These are phyloP conservation scores for Cynara cardunculus DNA, from an alignment of 129 eudicot species.

Conservation along the genomic window DNA sequence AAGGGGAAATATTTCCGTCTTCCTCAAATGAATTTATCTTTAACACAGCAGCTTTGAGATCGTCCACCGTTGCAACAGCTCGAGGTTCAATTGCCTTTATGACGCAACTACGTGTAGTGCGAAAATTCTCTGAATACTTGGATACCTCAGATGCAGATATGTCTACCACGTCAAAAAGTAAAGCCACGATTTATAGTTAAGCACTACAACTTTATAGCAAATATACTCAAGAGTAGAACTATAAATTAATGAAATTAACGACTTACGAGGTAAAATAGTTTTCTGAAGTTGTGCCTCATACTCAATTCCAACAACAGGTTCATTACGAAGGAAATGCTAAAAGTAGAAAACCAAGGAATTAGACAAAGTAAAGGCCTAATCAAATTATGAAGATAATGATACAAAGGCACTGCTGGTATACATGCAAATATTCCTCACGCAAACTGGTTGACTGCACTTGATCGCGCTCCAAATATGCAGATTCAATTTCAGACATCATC, in stretches of 20 bases:
- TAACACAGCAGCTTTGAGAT: constrained; percentile 51
- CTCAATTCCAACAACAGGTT: constrained; percentile 87
- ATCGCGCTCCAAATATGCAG: constrained; percentile 90
- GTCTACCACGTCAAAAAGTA: constrained; percentile 42
- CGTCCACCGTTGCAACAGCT: constrained; percentile 60
- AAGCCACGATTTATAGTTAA: constrained; percentile 12
- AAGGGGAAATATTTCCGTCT: constrained; percentile 46
- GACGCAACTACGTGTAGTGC: constrained; percentile 67
- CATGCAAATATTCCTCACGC: constrained; percentile 82
- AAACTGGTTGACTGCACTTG: constrained; percentile 80
- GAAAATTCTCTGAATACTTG: constrained; percentile 70
- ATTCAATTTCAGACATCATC: constrained; percentile 93
- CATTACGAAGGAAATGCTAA: constrained; percentile 89
- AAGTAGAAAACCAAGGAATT: constrained; percentile 17
- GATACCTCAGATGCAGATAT: constrained; percentile 85
- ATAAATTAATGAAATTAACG: not conserved
- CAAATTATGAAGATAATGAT: constrained; percentile 3
- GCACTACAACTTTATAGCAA: not conserved
- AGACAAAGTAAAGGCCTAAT: constrained; percentile 20
- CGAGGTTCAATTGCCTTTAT: constrained; percentile 84
- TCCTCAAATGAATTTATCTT: constrained; percentile 75
- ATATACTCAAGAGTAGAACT: constrained; percentile 9
- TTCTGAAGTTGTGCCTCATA: constrained; percentile 93
- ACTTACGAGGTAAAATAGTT: constrained; percentile 80
- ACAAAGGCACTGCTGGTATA: constrained; percentile 14